phyloP scores from a whole-genome alignment of 2,329 filamentous ascomycete genomes.

The Ophiostoma angusticollis region DNA sequence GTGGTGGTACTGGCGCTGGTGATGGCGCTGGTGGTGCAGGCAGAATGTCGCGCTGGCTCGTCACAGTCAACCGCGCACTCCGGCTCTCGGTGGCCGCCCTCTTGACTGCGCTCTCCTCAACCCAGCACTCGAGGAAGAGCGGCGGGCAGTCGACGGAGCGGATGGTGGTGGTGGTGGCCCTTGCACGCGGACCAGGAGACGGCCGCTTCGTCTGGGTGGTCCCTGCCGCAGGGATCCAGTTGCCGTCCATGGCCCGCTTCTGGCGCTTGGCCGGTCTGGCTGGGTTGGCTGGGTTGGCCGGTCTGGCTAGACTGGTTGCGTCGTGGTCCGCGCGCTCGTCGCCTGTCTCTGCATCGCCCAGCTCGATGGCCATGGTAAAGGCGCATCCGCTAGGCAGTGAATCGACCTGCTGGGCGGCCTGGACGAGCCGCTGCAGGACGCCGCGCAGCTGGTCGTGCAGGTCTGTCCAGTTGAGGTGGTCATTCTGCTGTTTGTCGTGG shows the following conservation, averaged over 20 bases:
- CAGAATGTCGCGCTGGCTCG: no score
- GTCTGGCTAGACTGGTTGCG: no score
- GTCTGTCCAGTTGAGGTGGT: constrained; percentile 38
- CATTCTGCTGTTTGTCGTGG: constrained; percentile 1
- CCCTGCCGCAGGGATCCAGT: constrained; percentile 1
- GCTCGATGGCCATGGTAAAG: constrained; percentile 64
- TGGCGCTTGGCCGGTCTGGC: no score
- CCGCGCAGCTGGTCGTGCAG: constrained; percentile 62
- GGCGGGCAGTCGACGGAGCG: constrained; percentile 44
- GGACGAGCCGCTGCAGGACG: constrained; percentile 48
- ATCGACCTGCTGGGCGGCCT: constrained; percentile 43
- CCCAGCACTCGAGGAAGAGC: constrained; percentile 53
- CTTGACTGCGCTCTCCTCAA: constrained; percentile 39
- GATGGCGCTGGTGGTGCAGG: no score
- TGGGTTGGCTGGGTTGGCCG: no score
- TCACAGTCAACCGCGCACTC: neutral
- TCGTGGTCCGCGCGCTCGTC: neutral
- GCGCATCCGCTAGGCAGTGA: constrained; percentile 52
- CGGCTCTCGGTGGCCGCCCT: neutral
- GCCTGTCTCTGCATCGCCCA: constrained; percentile 27
- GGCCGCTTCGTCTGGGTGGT: constrained; percentile 16
- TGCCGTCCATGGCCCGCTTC: neutral
- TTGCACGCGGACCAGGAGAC: constrained; percentile 16
- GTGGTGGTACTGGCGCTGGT: no score
- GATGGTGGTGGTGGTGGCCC: constrained; percentile 32